These are phyloP conservation scores for Phytophthora pinifolia DNA, from an alignment of 352 stramenopile species.

Conservation along the genomic window DNA sequence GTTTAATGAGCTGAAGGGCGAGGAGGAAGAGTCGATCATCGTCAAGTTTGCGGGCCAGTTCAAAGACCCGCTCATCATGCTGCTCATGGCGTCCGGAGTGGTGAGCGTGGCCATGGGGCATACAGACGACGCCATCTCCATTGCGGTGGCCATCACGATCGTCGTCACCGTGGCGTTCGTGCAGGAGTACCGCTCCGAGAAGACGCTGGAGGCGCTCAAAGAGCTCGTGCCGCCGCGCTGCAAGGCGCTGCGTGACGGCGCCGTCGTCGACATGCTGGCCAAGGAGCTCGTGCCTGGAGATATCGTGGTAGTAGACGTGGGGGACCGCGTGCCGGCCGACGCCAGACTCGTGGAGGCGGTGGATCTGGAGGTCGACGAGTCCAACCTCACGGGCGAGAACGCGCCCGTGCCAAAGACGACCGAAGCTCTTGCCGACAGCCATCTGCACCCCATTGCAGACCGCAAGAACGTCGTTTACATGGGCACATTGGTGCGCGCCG, in stretches of 20 bases:
- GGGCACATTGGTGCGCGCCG: constrained; percentile 93
- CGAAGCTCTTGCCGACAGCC: constrained; percentile 54
- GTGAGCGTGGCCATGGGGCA: constrained; percentile 94
- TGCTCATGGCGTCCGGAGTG: constrained; percentile 92
- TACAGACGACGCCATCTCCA: constrained; percentile 95
- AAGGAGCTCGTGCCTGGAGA: constrained; percentile 84
- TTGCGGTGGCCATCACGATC: constrained; percentile 95
- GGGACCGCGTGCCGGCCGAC: constrained; percentile 93
- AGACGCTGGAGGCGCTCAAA: constrained; percentile 84
- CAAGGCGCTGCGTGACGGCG: constrained; percentile 60
- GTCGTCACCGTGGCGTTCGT: constrained; percentile 97
- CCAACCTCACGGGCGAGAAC: constrained; percentile 94
- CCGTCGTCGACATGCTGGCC: constrained; percentile 61
- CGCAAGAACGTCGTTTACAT: constrained; percentile 96
- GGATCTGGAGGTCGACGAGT: constrained; percentile 92
- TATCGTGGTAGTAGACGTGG: constrained; percentile 89
- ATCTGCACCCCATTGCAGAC: constrained; percentile 73
- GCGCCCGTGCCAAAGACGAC: constrained; percentile 81
- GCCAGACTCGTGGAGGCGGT: constrained; percentile 90
- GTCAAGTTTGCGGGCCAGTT: constrained; percentile 93
- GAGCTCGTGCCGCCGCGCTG: constrained; percentile 77
- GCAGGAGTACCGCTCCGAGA: constrained; percentile 86
- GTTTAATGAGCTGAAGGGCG: constrained; percentile 65
- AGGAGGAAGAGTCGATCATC: constrained; percentile 87
- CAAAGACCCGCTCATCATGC: constrained; percentile 97